Conservation (phyloP, 73 alveolate genomes). For the Paramecium primaurelia region DNA sequence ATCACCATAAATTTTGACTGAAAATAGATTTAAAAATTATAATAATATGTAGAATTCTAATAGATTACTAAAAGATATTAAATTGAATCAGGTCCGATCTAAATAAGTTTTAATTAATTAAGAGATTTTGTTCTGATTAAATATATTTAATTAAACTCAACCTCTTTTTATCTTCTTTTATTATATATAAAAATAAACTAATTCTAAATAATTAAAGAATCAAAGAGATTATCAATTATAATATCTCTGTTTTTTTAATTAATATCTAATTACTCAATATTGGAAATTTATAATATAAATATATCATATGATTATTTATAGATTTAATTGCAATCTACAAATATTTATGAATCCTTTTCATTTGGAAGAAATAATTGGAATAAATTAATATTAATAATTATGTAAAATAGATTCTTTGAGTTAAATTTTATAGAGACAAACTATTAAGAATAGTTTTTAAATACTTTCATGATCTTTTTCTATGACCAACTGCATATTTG, state of each 20-base stretch:
- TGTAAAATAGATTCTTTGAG: conserved; percentile 52
- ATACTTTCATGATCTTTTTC: too few species aligned
- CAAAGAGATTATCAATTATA: neutral
- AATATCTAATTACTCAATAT: too few species aligned
- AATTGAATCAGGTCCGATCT: neutral
- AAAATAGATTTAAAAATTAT: neutral
- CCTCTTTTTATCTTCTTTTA: neutral
- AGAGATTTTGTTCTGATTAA: neutral
- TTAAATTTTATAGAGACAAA: neutral
- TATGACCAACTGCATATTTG: too few species aligned
- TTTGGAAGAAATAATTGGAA: neutral
- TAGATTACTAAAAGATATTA: neutral
- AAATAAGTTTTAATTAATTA: neutral
- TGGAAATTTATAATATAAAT: too few species aligned
- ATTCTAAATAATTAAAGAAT: too few species aligned
- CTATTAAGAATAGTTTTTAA: too few species aligned
- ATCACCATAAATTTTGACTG: neutral
- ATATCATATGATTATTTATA: too few species aligned
- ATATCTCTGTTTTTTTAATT: too few species aligned
- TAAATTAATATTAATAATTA: neutral
- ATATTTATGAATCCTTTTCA: neutral
- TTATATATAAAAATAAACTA: too few species aligned
- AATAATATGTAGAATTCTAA: neutral
- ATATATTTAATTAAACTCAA: neutral
- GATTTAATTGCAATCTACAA: too few species aligned